These are phyloP conservation scores for Suillus clintonianus DNA, from an alignment of 768 basidiomycete species.

Conservation along the genomic window DNA sequence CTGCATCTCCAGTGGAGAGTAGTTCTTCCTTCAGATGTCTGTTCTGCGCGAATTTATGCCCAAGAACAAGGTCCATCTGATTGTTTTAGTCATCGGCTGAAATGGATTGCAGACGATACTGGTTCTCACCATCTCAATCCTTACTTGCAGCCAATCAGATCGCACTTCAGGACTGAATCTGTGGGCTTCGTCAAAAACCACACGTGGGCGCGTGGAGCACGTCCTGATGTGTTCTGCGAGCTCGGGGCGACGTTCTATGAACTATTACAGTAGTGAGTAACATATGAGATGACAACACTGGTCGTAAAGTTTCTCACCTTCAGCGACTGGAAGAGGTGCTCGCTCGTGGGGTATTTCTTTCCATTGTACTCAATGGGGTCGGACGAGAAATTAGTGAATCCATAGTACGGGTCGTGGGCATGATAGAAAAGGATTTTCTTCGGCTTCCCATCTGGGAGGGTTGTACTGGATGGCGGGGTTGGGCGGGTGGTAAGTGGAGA, in stretches of 20 bases:
- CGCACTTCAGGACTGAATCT: conserved; percentile 38
- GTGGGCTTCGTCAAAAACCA: conserved; percentile 36
- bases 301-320: conserved; percentile 29
- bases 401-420: conserved; percentile 35
- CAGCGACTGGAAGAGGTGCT: conserved; percentile 50
- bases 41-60: conserved; percentile 44
- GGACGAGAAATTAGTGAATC: conserved; percentile 47
- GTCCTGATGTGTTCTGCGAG: conserved; percentile 37
- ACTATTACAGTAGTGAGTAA: conserved; percentile 14
- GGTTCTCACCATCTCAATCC: conserved; percentile 32
- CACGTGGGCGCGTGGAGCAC: conserved; percentile 32
- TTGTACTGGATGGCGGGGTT: background rate
- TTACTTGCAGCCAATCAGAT: conserved; percentile 34
- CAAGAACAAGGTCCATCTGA: conserved; percentile 43
- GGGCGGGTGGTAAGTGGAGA: background rate
- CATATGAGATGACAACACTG: background rate
- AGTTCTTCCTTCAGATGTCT: conserved; percentile 34
- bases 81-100: background rate
- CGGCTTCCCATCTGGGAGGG: conserved; percentile 12
- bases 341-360: conserved; percentile 45
- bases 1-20: conserved; percentile 38
- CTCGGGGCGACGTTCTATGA: conserved; percentile 36
- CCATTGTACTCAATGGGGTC: conserved; percentile 41
- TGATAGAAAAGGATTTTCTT: conserved; percentile 34
- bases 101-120: background rate